These are phyloP conservation scores for Flaveria floridana DNA, from an alignment of 140 eudicot genomes.

Conservation along the genomic window DNA sequence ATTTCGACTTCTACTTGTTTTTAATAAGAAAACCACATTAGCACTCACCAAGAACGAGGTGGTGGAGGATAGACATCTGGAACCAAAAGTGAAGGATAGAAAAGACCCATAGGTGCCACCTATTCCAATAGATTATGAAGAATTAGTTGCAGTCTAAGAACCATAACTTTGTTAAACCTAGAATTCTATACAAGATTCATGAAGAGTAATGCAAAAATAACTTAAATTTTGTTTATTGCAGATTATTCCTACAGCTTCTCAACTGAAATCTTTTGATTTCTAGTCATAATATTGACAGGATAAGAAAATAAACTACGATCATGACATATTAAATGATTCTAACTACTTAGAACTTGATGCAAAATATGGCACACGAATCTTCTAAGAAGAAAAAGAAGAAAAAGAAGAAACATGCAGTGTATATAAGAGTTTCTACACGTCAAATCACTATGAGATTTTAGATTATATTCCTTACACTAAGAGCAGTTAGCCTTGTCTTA, in stretches of 20 bases:
- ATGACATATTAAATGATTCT: background rate
- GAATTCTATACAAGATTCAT: background rate
- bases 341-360: slow-evolving; percentile 8
- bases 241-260: background rate
- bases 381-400: background rate
- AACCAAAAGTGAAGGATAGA: slow-evolving; percentile 90
- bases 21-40: background rate
- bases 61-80: slow-evolving; percentile 99
- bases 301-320: background rate
- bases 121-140: slow-evolving; percentile 31
- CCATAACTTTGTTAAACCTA: background rate
- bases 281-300: slow-evolving; percentile 6
- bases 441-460: background rate
- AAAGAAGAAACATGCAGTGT: background rate
- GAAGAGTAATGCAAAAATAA: background rate
- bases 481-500: slow-evolving; percentile 88
- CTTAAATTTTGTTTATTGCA: background rate
- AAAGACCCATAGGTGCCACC: slow-evolving; percentile 98
- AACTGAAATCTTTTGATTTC: background rate
- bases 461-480: slow-evolving; percentile 51
- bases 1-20: background rate
- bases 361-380: background rate
- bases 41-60: slow-evolving; percentile 79
- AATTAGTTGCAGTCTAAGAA: slow-evolving; percentile 18
- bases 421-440: slow-evolving; percentile 3